Conservation (phyloP, 2,329 filamentous ascomycete genomes). For the Purpureocillium lavendulum region DNA sequence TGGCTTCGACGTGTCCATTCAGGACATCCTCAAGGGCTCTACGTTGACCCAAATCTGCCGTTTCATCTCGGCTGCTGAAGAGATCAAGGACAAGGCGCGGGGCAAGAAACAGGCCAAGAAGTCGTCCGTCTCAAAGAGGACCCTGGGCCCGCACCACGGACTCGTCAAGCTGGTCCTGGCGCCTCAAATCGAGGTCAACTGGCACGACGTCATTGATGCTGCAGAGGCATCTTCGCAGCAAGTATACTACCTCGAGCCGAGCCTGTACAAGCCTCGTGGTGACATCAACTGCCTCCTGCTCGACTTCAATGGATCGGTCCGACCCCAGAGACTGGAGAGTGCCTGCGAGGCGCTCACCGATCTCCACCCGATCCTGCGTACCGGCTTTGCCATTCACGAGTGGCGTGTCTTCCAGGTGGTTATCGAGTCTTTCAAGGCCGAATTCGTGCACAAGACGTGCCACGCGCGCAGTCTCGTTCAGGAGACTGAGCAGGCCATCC, state of each 20-base stretch:
- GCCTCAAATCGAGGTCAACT: slow-evolving; percentile 32
- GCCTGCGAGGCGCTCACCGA: slow-evolving; percentile 34
- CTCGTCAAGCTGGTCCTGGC: slow-evolving; percentile 33
- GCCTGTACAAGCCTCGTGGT: slow-evolving; percentile 32
- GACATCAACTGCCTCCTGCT: slow-evolving; percentile 41
- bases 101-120: not conserved
- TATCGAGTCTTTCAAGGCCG: slow-evolving; percentile 30
- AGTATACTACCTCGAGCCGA: slow-evolving; percentile 38
- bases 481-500: slow-evolving; percentile 31
- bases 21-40: slow-evolving; percentile 31
- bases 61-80: slow-evolving; percentile 13
- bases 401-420: slow-evolving; percentile 40
- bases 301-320: slow-evolving; percentile 34
- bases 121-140: not conserved
- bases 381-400: slow-evolving; percentile 40
- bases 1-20: slow-evolving; percentile 30
- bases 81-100: slow-evolving; percentile 6
- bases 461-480: slow-evolving; percentile 29
- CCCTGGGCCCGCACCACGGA: slow-evolving; percentile 15
- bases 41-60: slow-evolving; percentile 38
- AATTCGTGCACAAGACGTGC: slow-evolving; percentile 35
- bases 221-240: slow-evolving; percentile 40
- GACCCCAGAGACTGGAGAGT: slow-evolving; percentile 33
- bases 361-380: slow-evolving; percentile 44
- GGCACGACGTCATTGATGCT: slow-evolving; percentile 35